Evolutionary conservation across 192 early-diverging fungal species (phyloP), one percentile per base, ranked within the genome.

Genomic region (Pilaira anomala): DNA sequence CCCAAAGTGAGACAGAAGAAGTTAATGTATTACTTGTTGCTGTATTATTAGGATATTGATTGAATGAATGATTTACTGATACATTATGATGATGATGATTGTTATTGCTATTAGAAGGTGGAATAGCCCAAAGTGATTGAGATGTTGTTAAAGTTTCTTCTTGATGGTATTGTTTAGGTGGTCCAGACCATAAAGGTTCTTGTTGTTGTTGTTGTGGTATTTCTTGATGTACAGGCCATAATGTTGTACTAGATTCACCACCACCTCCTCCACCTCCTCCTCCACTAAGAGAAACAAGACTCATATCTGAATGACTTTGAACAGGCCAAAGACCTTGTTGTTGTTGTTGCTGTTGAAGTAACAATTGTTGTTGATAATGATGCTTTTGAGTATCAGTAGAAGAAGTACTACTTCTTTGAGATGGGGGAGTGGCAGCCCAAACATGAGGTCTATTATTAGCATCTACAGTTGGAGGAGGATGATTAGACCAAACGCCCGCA

Each of bases 1-100:
- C 66, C 59, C 66, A 62, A 9, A 68, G 14, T 7, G 66, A 62
- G 0, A 30, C 30, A 16, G 64, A 25, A n/a, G 64, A 49, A 9
- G 53, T 36, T 36, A 36, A 36, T 9, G 33, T 36, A 36, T 36
- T 36, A 36, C 33, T 36, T 36, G 33, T 36, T 9, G 33, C 33
- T 9, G 33, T 36, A 36, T 36, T 36, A 4, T 36, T 36, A 36
- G 33, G 33, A 9, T 36, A 36, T 9, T 36, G 33, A 36, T 36
- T 36, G 6, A 36, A 1, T 1, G 56, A 36, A 5, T 36, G 33
- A 36, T 36, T 36, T 36, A 36, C 3, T 1, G 56, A 59, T 7
- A 36, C 6, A 39, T 28, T 41, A 7, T 14, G 28, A 41, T 26
- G 6, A 22, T 16, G 51, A 25, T 42, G 39, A 51, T 29, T 44